Base-by-base conservation (phyloP, 2,329 filamentous ascomycete species). In the Apiospora arundinis region DNA sequence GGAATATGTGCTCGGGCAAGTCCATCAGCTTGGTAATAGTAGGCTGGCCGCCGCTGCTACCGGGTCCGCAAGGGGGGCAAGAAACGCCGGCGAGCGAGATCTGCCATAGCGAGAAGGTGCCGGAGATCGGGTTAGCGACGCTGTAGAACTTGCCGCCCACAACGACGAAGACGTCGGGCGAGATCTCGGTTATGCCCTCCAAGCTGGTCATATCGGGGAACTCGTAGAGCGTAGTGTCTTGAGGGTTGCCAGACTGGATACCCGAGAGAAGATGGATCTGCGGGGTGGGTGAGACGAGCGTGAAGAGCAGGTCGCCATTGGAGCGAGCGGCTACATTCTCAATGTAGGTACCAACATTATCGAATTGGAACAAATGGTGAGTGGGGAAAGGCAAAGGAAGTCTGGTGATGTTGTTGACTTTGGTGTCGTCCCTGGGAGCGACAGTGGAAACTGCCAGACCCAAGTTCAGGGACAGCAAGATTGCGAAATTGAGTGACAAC, bases 311-410 rank as follows among this genome's bases (percentile, higher is more conserved):
- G 49, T 76, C 75, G 45, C 78, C 78, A 60, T 77, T 77, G 45
- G 68, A 28, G 44, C 80, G 78, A 32, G 77, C 72, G 23, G 74
- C 78, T 28, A 81, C 73, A 71, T 80, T 81, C 72, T 81, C 79
- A 37, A 79, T 68, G 56, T 74, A 77, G 4, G 73, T 73, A 11
- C 49, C 52, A 2, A 68, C 65, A 21, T 73, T 23, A 4, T 60
- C 69, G 49, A 73, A 69, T 37, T 73, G 72, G 52, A 70, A 69
- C 5, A 76, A 6, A n/a, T 67, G 23, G 46, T 21, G 45, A 23
- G 28, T 25, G 11, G 67, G 28, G 5, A 69, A 52, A 1, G 48
- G 46, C 18, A 21, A 18, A 18, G 16, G 4, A 11, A 25, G 11
- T 18, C n/a, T 16, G 18, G 32, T 1, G 46, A 56, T 12, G 8